Percentiles rank a stretch among this genome's conserved stretches.
phyloP scores from a whole-genome alignment of 805 yeast species.

The Saccharomycopsis sp. region DNA sequence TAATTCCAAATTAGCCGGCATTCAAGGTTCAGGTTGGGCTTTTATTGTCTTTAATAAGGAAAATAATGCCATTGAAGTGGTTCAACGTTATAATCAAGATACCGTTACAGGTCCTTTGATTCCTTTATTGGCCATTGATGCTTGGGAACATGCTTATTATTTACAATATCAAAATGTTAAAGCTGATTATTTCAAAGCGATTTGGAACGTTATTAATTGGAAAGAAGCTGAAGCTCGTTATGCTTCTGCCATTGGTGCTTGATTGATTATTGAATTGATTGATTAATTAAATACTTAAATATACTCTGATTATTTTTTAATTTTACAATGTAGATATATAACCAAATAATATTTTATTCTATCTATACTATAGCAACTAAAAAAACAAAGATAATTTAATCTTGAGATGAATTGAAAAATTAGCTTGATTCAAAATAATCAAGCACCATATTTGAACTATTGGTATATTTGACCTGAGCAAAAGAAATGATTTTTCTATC shows the following conservation, averaged over 20 bases:
- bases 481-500: slow-evolving; percentile 35
- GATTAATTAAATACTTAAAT: too few species aligned
- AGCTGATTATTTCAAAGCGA: slow-evolving; percentile 85
- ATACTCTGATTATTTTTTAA: too few species aligned
- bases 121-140: slow-evolving; percentile 83
- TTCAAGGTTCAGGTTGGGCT: slow-evolving; percentile 96
- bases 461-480: slow-evolving; percentile 24
- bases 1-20: slow-evolving; percentile 68
- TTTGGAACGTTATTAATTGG: slow-evolving; percentile 95
- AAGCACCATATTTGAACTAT: neutral
- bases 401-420: too few species aligned
- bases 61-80: slow-evolving; percentile 66
- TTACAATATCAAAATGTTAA: slow-evolving; percentile 87
- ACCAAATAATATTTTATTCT: too few species aligned
- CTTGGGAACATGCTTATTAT: slow-evolving; percentile 97
- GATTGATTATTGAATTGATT: too few species aligned
- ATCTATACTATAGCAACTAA: too few species aligned
- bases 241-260: slow-evolving; percentile 23
- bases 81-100: slow-evolving; percentile 80
- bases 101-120: slow-evolving; percentile 57
- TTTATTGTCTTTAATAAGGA: slow-evolving; percentile 75
- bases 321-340: too few species aligned
- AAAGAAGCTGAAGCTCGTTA: slow-evolving; percentile 74
- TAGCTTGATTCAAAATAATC: too few species aligned
- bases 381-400: too few species aligned